Base-by-base conservation (phyloP, 192 early-diverging fungal species). In the Dissophora globulifera region DNA sequence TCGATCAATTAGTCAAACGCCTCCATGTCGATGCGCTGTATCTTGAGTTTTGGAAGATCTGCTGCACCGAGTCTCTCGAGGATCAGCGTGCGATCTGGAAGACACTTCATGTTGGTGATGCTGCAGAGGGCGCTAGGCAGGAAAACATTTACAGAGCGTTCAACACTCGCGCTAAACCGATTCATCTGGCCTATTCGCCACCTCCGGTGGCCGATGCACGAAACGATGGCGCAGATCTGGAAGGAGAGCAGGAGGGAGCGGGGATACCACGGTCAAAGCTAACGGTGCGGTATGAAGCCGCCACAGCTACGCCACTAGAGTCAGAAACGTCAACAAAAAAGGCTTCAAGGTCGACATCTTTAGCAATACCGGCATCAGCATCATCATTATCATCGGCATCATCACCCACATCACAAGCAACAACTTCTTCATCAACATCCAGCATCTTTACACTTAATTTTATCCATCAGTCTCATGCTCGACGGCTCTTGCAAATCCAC, bases 1-100 rank as follows among this genome's bases (percentile, higher is more conserved):
- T 76, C 20, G 62, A 67, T 50, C 23, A 50, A 31, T 26, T 61
- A 20, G 31, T 52, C 41, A 58, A 32, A 20, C 22, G n/a, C 3
- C 55, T 64, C 12, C 45, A 76, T 11, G 51, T 66, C 26, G 58
- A 76, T 26, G 12, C 30, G 0, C 40, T 76, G 12, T 76, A 76
- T 40, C 50, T 66, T 4, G 57, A 76, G 51, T 76, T 76, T 15
- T 76, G 72, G 72, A 65, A 40, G 46, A 76, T 67, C 25, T 56
- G 62, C 3, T 35, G 43, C 12, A 50, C 29, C 16, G 72, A 66
- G 25, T 19, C 63, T 15, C 15, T 76, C 2, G 43, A 62, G 15
- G 38, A 54, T 23, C 72, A 76, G 8, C 58, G 58, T 9, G 26
- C 19, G 22, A 76, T 76, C 58, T 76, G 72, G 72, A 15, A 26